Evolutionary conservation across 176 grass and related monocot genomes (phyloP).

Genomic region (Lolium perenne): DNA sequence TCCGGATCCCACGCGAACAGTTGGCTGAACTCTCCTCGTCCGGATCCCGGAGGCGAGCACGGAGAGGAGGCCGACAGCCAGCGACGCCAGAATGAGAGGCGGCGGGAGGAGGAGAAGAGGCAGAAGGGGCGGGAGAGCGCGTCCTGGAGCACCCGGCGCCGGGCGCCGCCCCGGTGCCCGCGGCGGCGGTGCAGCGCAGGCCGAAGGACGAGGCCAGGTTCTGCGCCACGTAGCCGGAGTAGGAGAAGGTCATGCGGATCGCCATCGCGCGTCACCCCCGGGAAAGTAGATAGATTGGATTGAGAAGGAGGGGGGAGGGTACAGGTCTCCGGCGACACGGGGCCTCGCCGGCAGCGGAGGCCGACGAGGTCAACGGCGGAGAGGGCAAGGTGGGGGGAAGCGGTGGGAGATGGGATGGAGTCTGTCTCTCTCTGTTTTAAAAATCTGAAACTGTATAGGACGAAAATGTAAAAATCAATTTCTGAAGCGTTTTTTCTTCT

Average conservation of each 20-base stretch:
- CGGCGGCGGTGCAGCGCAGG: constrained; percentile 58
- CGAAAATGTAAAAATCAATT: no score
- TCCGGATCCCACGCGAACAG: no score
- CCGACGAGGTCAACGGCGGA: constrained; percentile 32
- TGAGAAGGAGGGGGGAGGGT: neutral
- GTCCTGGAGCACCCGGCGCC: constrained; percentile 55
- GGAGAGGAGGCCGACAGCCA: no score
- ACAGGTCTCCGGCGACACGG: constrained; percentile 1
- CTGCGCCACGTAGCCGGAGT: constrained; percentile 87
- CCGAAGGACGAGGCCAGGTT: constrained; percentile 66
- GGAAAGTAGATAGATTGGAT: neutral
- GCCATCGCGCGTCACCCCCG: constrained; percentile 60
- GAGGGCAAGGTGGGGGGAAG: constrained; percentile 13
- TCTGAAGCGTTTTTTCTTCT: no score
- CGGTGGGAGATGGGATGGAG: neutral
- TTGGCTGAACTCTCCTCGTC: no score
- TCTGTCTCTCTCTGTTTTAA: no score
- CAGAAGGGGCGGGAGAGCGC: constrained; percentile 56
- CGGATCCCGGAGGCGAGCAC: no score
- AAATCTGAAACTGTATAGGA: no score
- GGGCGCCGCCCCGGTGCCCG: constrained; percentile 39
- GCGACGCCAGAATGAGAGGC: neutral
- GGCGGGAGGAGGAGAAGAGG: constrained; percentile 58
- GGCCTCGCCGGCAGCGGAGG: constrained; percentile 32
- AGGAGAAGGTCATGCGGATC: constrained; percentile 87